Conservation (phyloP, 2,329 filamentous ascomycete genomes). For the Colletotrichum siamense region DNA sequence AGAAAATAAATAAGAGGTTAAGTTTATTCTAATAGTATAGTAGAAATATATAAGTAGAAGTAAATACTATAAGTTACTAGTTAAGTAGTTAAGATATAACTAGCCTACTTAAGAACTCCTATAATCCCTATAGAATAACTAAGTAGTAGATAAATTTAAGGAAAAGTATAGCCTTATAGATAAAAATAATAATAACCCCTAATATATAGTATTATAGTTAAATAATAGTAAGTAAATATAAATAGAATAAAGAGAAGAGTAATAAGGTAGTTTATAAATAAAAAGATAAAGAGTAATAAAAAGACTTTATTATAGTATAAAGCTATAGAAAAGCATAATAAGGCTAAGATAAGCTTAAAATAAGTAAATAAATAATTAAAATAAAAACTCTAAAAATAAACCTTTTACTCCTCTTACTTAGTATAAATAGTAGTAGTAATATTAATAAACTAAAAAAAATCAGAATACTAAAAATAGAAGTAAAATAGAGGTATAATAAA, state of each 20-base stretch:
- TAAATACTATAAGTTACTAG: no score
- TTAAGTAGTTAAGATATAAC: no score
- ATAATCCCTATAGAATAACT: background rate
- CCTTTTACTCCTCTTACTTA: no score
- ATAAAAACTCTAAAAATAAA: no score
- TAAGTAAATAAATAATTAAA: no score
- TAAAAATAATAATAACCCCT: background rate
- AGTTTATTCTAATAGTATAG: no score
- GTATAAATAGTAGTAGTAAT: background rate
- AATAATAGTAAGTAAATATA: background rate
- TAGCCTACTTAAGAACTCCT: background rate
- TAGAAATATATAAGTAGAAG: no score
- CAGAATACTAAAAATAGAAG: background rate
- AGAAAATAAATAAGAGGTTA: no score
- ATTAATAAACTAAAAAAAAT: background rate
- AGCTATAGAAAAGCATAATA: background rate
- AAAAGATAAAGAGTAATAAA: background rate
- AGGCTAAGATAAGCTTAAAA: background rate
- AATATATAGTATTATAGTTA: background rate
- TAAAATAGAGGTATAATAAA: background rate
- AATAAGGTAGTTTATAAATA: background rate
- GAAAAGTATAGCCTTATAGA: background rate
- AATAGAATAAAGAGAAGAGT: background rate
- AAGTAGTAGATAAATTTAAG: background rate
- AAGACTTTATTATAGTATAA: background rate